A percentile compares a stretch with the other conserved stretches of the same genome.
Evolutionary conservation across 345 rosid genomes (phyloP).

Genomic region (Eutrema heterophyllum): DNA sequence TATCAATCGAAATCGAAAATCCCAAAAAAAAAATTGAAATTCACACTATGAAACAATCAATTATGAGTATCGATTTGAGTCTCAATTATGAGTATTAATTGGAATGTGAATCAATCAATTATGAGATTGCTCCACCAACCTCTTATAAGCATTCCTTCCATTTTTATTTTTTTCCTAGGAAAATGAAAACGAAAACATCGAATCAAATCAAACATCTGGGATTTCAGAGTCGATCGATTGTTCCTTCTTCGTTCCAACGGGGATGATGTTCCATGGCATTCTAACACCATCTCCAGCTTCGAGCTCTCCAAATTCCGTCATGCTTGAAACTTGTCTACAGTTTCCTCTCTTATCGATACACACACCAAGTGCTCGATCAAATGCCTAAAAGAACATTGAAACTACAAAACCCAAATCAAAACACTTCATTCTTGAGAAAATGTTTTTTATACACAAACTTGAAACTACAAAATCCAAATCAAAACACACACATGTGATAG

Average conservation of each 20-base stretch:
- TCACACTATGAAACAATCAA: no score
- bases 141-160: no score
- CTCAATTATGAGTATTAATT: no score
- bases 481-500: conserved; percentile 5
- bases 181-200: no score
- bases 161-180: no score
- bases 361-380: conserved; percentile 5
- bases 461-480: background rate
- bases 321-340: no score
- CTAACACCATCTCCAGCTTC: conserved; percentile 73
- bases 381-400: background rate
- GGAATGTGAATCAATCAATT: no score
- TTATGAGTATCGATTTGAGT: no score
- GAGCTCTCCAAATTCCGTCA: conserved; percentile 66
- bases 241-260: conserved; percentile 61
- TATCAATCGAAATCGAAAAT: no score
- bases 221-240: conserved; percentile 55
- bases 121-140: no score
- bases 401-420: no score
- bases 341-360: background rate
- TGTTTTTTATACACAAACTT: conserved; percentile 6
- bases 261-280: conserved; percentile 89
- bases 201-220: conserved; percentile 29
- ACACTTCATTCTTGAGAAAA: background rate
- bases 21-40: no score